These are phyloP conservation scores for Boletus vinaceobasis DNA, from an alignment of 768 basidiomycete genomes.

Conservation along the genomic window DNA sequence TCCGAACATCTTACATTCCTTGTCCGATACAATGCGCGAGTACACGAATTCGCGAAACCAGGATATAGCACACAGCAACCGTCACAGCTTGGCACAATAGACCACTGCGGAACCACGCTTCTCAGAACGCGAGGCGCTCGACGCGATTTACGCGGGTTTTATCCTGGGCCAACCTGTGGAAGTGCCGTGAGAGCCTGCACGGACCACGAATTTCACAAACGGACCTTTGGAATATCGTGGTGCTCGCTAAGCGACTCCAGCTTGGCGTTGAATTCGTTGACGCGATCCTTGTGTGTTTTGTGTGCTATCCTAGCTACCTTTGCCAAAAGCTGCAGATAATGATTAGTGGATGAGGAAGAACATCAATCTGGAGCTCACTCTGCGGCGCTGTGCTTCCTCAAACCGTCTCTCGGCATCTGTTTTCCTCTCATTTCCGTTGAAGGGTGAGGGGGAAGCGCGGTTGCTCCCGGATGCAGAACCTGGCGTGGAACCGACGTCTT, in stretches of 20 bases:
- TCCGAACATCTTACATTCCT: conserved; percentile 25
- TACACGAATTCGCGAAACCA: conserved; percentile 21
- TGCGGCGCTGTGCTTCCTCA: conserved; percentile 77
- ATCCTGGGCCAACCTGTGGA: conserved; percentile 80
- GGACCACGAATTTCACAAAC: conserved; percentile 24
- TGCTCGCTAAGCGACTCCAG: conserved; percentile 87
- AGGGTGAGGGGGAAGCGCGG: conserved; percentile 57
- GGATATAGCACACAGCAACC: conserved; percentile 16
- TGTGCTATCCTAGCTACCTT: conserved; percentile 72
- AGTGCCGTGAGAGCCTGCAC: conserved; percentile 28
- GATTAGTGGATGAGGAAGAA: conserved; percentile 7
- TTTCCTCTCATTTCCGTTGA: conserved; percentile 51
- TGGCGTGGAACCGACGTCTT: conserved; percentile 39
- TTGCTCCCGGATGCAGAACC: conserved; percentile 54
- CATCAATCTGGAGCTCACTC: conserved; percentile 48
- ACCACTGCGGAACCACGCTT: conserved; percentile 7
- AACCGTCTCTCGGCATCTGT: conserved; percentile 88
- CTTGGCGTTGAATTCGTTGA: conserved; percentile 84
- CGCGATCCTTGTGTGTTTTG: conserved; percentile 92
- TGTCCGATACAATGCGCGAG: conserved; percentile 11
- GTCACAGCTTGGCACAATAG: conserved; percentile 17
- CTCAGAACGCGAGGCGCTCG: conserved; percentile 19
- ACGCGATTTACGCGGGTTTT: conserved; percentile 40
- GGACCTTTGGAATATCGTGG: conserved; percentile 91
- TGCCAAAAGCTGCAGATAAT: conserved; percentile 55